phyloP scores from a whole-genome alignment of 768 basidiomycete species.

The Gautieria morchelliformis region DNA sequence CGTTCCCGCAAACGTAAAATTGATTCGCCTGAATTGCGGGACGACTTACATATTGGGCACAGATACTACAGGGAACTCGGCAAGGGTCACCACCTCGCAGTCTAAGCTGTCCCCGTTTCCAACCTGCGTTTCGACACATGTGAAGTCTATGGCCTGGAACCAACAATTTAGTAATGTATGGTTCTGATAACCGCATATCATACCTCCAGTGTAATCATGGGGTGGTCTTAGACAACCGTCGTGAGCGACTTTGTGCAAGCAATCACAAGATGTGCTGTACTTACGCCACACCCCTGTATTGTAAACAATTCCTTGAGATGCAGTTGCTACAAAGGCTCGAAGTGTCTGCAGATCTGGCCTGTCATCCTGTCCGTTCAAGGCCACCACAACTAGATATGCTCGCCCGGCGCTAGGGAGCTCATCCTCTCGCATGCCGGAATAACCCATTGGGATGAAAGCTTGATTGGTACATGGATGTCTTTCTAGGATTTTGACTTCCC shows the following conservation, averaged over 20 bases:
- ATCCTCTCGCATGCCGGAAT: slow-evolving; percentile 32
- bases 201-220: slow-evolving; percentile 76
- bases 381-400: slow-evolving; percentile 79
- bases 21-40: background rate
- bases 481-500: slow-evolving; percentile 69
- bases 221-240: slow-evolving; percentile 59
- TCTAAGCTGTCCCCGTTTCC: slow-evolving; percentile 69
- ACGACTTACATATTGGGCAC: background rate
- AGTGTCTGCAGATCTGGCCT: slow-evolving; percentile 66
- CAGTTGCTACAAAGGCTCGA: slow-evolving; percentile 73
- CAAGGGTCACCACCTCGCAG: slow-evolving; percentile 71
- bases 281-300: slow-evolving; percentile 82
- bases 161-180: slow-evolving; percentile 5
- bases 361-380: slow-evolving; percentile 57
- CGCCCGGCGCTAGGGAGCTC: slow-evolving; percentile 38
- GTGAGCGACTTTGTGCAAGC: background rate
- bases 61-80: background rate
- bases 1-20: no score
- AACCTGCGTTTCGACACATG: slow-evolving; percentile 91
- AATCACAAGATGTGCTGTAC: slow-evolving; percentile 24
- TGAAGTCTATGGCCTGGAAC: slow-evolving; percentile 59
- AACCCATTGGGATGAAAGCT: slow-evolving; percentile 90
- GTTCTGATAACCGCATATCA: slow-evolving; percentile 11
- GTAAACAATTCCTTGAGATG: slow-evolving; percentile 82
- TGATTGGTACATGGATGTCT: slow-evolving; percentile 86